These are phyloP conservation scores for Tetraselmis striata DNA, from an alignment of 139 green algal species.

Conservation along the genomic window DNA sequence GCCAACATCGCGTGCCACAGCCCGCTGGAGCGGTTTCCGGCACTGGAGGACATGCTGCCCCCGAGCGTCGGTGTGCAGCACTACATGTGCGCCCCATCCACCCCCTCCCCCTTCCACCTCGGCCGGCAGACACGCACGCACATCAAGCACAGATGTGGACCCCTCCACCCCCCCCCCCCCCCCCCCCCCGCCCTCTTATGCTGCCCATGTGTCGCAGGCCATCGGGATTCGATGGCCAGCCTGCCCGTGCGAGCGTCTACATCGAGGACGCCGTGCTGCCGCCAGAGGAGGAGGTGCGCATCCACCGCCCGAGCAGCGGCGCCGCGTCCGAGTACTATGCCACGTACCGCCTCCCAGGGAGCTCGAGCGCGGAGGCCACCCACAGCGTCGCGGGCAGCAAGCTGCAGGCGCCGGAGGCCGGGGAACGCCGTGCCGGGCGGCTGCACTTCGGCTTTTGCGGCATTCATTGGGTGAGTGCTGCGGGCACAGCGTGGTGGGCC, in stretches of 20 bases:
- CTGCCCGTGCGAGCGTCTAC: constrained; percentile 24
- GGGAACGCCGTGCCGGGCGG: not conserved
- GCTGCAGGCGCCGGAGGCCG: not conserved
- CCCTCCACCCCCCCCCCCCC: not conserved
- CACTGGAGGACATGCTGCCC: not conserved
- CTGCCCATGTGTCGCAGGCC: not conserved
- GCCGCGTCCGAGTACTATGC: constrained; percentile 25
- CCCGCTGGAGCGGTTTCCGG: constrained; percentile 5
- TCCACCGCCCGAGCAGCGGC: constrained; percentile 13
- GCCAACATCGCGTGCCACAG: constrained; percentile 15
- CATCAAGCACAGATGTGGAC: no score
- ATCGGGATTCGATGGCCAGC: constrained; percentile 23
- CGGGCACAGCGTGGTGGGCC: not conserved
- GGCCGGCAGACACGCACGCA: no score
- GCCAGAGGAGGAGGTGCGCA: constrained; percentile 11
- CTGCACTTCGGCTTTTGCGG: not conserved
- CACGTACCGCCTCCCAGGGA: constrained; percentile 31
- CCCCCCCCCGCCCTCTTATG: not conserved
- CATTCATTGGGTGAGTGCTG: not conserved
- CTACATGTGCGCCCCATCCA: not conserved
- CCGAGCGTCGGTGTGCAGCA: not conserved
- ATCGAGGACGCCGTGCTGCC: constrained; percentile 35
- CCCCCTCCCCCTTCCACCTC: not conserved
- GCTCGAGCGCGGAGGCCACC: not conserved
- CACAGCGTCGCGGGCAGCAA: not conserved